These are phyloP conservation scores for Pisolithus orientalis DNA, from an alignment of 768 basidiomycete genomes.

Conservation along the genomic window DNA sequence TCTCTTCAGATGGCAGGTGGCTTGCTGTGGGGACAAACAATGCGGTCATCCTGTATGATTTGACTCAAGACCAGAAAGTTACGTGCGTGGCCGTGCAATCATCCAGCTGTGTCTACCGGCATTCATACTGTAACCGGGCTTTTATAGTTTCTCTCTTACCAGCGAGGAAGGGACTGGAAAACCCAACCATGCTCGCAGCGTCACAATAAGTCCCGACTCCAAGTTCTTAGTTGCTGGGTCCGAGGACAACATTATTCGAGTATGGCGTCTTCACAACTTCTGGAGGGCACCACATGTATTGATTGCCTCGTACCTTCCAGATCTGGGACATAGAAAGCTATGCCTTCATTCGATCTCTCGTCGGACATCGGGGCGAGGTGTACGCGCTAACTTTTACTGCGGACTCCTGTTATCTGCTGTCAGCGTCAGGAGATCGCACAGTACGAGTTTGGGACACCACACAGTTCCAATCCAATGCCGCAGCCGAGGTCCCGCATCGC, in stretches of 20 bases:
- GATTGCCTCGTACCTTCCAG: constrained; percentile 11
- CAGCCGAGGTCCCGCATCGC: constrained; percentile 16
- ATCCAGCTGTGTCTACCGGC: not conserved
- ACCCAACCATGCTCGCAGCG: constrained; percentile 28
- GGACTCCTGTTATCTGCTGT: constrained; percentile 29
- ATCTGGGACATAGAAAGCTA: constrained; percentile 22
- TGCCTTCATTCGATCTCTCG: constrained; percentile 23
- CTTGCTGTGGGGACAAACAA: constrained; percentile 30
- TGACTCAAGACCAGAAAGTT: constrained; percentile 17
- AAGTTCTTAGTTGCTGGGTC: constrained; percentile 27
- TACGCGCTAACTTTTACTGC: constrained; percentile 32
- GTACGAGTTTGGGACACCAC: constrained; percentile 30
- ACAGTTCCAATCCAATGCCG: constrained; percentile 15
- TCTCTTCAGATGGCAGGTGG: constrained; percentile 24
- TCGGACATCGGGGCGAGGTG: constrained; percentile 28
- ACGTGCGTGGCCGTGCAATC: constrained; percentile 15
- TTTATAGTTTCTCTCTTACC: constrained; percentile 21
- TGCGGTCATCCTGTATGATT: constrained; percentile 25
- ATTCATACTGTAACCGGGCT: not conserved
- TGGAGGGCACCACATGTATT: not conserved
- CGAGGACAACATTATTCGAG: constrained; percentile 29
- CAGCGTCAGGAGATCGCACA: constrained; percentile 32
- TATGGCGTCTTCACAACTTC: constrained; percentile 7
- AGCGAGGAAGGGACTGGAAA: constrained; percentile 10
- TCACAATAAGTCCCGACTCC: constrained; percentile 26